Evolutionary conservation across 2,329 filamentous ascomycete species (phyloP), one percentile per base, ranked within the genome.

Genomic region (Zymoseptoria brevis): DNA sequence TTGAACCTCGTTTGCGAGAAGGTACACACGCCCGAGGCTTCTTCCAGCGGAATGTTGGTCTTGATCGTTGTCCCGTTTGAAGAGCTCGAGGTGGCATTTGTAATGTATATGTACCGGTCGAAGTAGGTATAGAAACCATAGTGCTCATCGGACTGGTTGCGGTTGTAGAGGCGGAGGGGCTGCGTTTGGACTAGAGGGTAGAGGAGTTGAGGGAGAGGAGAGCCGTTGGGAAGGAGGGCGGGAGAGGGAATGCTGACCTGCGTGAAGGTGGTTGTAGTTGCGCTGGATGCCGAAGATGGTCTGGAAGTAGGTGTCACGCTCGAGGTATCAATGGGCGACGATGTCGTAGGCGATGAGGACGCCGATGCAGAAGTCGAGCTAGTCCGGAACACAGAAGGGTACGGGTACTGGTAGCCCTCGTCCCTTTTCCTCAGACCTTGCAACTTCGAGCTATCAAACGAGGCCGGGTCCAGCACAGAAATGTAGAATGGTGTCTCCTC

Each of bases 101-200:
- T 84, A 62, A 96, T 79, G 77, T 93, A 96, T 63, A 96, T 89
- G 8, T 87, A 88, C 64, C 91, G 89, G 75, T 91, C 86, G 74
- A 89, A 97, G 78, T 96, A 95, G 0, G 83, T 89, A 76, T 96
- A 96, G 75, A 96, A 96, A 6, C 90, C 90, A 73, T 95, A 96
- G 75, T 96, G 90, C 73, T 97, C 93, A 0, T 87, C 87, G 1
- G 82, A 77, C 26, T 88, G 79, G 19, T 88, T 91, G 19, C 91
- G 88, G 72, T 97, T 90, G 73, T 87, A 97, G 0, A 97, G 82
- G 1, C 89, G 84, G 11, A 97, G 79, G 0, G 90, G 93, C 69
- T 97, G 94, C 60, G 77, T 75, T 0, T 79, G 75, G 0, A 88
- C 83, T 7, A 82, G 78, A 0, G 91, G 89, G 52, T 94, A 83